phyloP scores from a whole-genome alignment of 306 rosid genomes.

The Castanea mollissima region DNA sequence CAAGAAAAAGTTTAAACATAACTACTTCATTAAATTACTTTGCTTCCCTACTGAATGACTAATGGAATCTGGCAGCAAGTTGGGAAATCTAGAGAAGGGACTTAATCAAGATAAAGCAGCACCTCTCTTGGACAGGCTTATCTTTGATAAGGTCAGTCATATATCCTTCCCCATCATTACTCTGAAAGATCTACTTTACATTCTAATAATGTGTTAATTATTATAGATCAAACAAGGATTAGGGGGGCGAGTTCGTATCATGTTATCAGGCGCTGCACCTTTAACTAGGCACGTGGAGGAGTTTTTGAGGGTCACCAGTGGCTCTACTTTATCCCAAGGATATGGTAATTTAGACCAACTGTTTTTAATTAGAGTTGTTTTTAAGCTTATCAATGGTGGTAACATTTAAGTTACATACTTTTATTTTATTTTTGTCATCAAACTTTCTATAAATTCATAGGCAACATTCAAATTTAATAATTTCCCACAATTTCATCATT shows the following conservation, averaged over 20 bases:
- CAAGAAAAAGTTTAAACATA: slow-evolving; percentile 10
- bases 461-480: too few species aligned
- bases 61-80: slow-evolving; percentile 53
- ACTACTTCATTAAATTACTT: slow-evolving; percentile 2
- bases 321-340: slow-evolving; percentile 80
- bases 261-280: slow-evolving; percentile 90
- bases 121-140: slow-evolving; percentile 78
- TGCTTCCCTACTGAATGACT: slow-evolving; percentile 28
- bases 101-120: slow-evolving; percentile 74
- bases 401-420: too few species aligned
- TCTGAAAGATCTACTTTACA: not conserved
- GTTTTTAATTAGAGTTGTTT: not conserved
- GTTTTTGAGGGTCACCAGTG: slow-evolving; percentile 70
- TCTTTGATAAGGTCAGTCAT: slow-evolving; percentile 65
- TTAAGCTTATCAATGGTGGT: too few species aligned
- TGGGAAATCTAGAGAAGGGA: slow-evolving; percentile 75
- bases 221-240: slow-evolving; percentile 68
- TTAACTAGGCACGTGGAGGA: slow-evolving; percentile 84
- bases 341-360: slow-evolving; percentile 51
- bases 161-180: slow-evolving; percentile 2
- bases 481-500: too few species aligned
- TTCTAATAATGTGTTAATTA: slow-evolving; percentile 11
- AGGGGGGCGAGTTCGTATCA: slow-evolving; percentile 74
- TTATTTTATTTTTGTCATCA: too few species aligned
- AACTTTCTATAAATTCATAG: too few species aligned